These are phyloP conservation scores for Colletotrichum horii DNA, from an alignment of 2,329 filamentous ascomycete species.

Conservation along the genomic window DNA sequence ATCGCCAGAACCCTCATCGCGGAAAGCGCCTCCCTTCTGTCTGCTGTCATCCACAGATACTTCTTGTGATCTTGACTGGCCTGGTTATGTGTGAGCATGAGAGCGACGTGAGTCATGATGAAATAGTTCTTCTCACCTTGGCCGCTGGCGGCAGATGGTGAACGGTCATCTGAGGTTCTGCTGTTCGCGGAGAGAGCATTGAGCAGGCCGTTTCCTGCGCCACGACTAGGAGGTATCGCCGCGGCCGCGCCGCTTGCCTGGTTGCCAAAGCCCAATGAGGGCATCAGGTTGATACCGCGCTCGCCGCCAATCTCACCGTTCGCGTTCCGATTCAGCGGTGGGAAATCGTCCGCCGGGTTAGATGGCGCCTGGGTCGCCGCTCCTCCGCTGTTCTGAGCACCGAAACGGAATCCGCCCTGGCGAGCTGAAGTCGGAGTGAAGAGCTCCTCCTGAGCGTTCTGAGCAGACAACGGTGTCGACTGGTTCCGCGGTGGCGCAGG, in stretches of 20 bases:
- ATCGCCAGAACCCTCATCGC: slow-evolving; percentile 48
- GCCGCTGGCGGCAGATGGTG: slow-evolving; percentile 42
- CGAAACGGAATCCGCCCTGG: slow-evolving; percentile 60
- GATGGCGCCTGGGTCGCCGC: slow-evolving; percentile 52
- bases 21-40: slow-evolving; percentile 49
- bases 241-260: slow-evolving; percentile 43
- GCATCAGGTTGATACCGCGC: slow-evolving; percentile 56
- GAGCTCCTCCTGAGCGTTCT: slow-evolving; percentile 54
- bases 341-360: slow-evolving; percentile 64
- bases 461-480: slow-evolving; percentile 54
- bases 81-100: background rate
- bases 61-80: slow-evolving; percentile 47
- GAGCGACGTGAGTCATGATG: background rate
- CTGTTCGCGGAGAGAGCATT: slow-evolving; percentile 68
- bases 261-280: slow-evolving; percentile 57
- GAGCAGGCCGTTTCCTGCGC: slow-evolving; percentile 62
- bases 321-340: slow-evolving; percentile 61
- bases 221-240: slow-evolving; percentile 40
- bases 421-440: slow-evolving; percentile 48
- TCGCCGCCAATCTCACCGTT: slow-evolving; percentile 65
- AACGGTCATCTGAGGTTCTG: slow-evolving; percentile 53
- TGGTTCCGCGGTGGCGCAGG: slow-evolving; percentile 57
- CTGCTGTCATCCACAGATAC: slow-evolving; percentile 47
- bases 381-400: slow-evolving; percentile 43
- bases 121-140: slow-evolving; percentile 36